Evolutionary conservation across 2,329 filamentous ascomycete species (phyloP), one percentile per base, ranked within the genome.

Genomic region (Stromatinia cepivora): DNA sequence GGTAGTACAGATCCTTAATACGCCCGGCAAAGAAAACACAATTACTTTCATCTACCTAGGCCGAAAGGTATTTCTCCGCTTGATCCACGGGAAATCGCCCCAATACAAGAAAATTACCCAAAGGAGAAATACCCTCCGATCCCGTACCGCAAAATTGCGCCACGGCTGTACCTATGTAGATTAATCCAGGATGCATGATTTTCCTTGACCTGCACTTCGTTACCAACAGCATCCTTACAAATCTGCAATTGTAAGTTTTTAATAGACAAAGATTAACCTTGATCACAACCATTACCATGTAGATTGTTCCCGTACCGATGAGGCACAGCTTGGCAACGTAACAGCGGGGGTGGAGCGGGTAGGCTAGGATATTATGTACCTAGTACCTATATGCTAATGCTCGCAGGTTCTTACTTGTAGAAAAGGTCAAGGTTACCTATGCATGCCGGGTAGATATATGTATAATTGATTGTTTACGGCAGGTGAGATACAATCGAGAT

Each of bases 271-370:
- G 46, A 52, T 64, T 64, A n/a, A 9, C 61, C 48, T 52, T 28
- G 15, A 39, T 64, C 4, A 39, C 9, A 64, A 13, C 31, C 15
- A 52, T 52, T 34, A 13, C 46, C 34, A 52, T 64, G 9, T 53
- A 64, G 46, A 52, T 64, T 64, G 31, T 52, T 28, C 46, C 34
- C 52, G 61, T 64, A 52, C 34, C 15, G 31, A 64, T 52, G 46
- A 52, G 46, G 48, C 31, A 64, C 34, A 48, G 61, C 46, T n/a
- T 34, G 46, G 46, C 46, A 52, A 20, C 59, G 59, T 64, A 52
- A 64, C 46, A 52, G 61, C 46, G 61, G 46, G 61, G 61, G 46
- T 64, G 46, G 31, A 52, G 61, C 61, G 46, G n/a, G 52, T 39
- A 48, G 22, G 46, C 34, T 64, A 53, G 48, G 39, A 42, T 52